Base-by-base conservation (phyloP, 768 basidiomycete species). In the Leccinum longicurvipes region DNA sequence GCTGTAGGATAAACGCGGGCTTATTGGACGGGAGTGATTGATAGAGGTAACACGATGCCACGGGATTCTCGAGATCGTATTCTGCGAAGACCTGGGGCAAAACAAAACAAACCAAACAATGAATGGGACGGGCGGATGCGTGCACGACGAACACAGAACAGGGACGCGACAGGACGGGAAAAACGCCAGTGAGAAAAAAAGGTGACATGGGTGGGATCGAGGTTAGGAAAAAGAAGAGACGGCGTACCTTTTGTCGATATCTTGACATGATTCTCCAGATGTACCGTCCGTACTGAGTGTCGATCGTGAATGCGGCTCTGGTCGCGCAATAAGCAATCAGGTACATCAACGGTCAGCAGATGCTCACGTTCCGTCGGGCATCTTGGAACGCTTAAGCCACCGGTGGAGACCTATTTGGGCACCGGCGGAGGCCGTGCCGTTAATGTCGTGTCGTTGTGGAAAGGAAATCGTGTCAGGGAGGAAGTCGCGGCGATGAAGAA, bases 401-500 rank as follows among this genome's bases (percentile, higher is more conserved):
- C 67, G 62, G 21, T 65, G 68, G 8, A 69, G 17, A 51, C 32
- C 62, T 27, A 67, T 11, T 4, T 61, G 60, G 9, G 28, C 7
- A 12, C 39, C 46, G 2, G 25, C 3, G 7, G 47, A 24, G 14
- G 47, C 3, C 10, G 44, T 29, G 5, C 31, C 15, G 12, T 34
- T 25, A 11, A 32, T 19, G 10, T n/a, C 21, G 24, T 31, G 32
- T 14, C 58, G 60, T 19, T 47, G 53, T n/a, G 69, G 65, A 44
- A 71, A 72, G 15, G 63, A 65, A 9, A 71, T 58, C 4, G 58
- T 68, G 21, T 72, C 63, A 7, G 61, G 54, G 44, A 72, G 58
- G 27, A 72, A 27, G 7, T 63, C 69, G 14, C 69, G 56, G 21
- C 51, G 65, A 19, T 71, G 69, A 23, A 71, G 45, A 47, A 68